phyloP scores from a whole-genome alignment of 768 basidiomycete species.

The Pulveroboletus sp. region DNA sequence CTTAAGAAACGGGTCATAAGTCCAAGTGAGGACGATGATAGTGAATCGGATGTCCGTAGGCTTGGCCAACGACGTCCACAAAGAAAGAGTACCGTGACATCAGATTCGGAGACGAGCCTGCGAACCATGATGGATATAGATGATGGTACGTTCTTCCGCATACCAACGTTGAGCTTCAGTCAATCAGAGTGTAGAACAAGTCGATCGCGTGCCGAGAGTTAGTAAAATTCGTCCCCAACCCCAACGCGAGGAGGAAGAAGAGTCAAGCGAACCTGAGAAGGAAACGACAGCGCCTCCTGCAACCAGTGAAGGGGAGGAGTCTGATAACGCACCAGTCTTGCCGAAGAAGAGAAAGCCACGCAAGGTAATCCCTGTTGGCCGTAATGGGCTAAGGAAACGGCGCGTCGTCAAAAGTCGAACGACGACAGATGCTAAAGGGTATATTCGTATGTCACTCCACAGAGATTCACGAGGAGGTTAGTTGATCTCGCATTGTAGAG shows the following conservation, averaged over 20 bases:
- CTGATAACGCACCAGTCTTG: constrained; percentile 28
- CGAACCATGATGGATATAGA: constrained; percentile 78
- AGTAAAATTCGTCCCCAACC: constrained; percentile 12
- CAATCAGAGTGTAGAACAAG: constrained; percentile 21
- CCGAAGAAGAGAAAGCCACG: constrained; percentile 46
- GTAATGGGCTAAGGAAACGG: constrained; percentile 75
- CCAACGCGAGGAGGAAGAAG: constrained; percentile 23
- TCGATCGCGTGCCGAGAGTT: constrained; percentile 21
- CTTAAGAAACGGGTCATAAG: constrained; percentile 49
- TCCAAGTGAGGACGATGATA: constrained; percentile 59
- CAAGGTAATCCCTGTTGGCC: constrained; percentile 68
- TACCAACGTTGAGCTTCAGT: constrained; percentile 6
- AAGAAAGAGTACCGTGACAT: constrained; percentile 36
- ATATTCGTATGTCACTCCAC: constrained; percentile 53
- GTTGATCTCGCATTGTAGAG: constrained; percentile 37
- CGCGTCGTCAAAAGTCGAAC: constrained; percentile 58
- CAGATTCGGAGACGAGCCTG: constrained; percentile 44
- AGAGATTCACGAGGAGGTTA: background rate
- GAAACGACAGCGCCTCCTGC: constrained; percentile 27
- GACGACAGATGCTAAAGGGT: constrained; percentile 63
- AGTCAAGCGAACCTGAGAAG: constrained; percentile 32
- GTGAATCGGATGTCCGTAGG: constrained; percentile 21
- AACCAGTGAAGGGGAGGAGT: constrained; percentile 29
- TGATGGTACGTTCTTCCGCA: constrained; percentile 51
- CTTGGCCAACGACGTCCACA: constrained; percentile 24